Conservation (phyloP, 805 yeast genomes). For the Starmerella roubikii region DNA sequence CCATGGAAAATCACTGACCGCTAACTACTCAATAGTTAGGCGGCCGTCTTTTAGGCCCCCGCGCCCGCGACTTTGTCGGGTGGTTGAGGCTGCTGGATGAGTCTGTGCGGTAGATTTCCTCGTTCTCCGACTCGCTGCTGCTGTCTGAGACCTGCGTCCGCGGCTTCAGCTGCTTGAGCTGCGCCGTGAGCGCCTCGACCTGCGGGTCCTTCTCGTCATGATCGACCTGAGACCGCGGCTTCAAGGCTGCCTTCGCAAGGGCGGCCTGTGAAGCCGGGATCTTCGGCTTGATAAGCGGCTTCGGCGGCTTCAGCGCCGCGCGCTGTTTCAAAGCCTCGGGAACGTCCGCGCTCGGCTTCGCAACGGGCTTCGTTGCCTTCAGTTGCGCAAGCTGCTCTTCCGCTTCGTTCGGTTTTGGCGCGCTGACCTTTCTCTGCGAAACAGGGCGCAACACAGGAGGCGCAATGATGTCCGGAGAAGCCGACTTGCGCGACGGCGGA, state of each 20-base stretch:
- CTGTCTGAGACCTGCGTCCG: constrained; percentile 7
- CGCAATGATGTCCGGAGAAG: constrained; percentile 1
- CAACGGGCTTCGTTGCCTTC: constrained; percentile 14
- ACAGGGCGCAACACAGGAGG: constrained; percentile 12
- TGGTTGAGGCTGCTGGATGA: constrained; percentile 14
- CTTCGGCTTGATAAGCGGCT: constrained; percentile 1
- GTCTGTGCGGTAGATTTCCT: constrained; percentile 4
- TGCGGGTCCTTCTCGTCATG: constrained; percentile 12
- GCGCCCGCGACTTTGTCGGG: constrained; percentile 14
- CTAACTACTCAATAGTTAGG: constrained; percentile 2
- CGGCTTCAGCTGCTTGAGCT: constrained; percentile 13
- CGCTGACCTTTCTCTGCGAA: constrained; percentile 9
- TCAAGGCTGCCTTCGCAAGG: background rate
- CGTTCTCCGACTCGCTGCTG: constrained; percentile 6
- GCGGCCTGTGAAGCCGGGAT: constrained; percentile 5
- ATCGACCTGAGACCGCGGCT: constrained; percentile 5
- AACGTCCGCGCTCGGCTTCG: constrained; percentile 8
- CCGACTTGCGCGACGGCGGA: background rate
- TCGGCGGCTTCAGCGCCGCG: constrained; percentile 13
- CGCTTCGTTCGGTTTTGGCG: constrained; percentile 14
- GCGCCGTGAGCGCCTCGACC: constrained; percentile 12
- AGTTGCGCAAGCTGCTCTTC: constrained; percentile 13
- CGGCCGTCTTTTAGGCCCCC: constrained; percentile 17
- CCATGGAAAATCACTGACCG: no score
- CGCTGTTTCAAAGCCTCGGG: constrained; percentile 15